phyloP scores from a whole-genome alignment of 2,329 filamentous ascomycete species.

The Pezicula radicicola region DNA sequence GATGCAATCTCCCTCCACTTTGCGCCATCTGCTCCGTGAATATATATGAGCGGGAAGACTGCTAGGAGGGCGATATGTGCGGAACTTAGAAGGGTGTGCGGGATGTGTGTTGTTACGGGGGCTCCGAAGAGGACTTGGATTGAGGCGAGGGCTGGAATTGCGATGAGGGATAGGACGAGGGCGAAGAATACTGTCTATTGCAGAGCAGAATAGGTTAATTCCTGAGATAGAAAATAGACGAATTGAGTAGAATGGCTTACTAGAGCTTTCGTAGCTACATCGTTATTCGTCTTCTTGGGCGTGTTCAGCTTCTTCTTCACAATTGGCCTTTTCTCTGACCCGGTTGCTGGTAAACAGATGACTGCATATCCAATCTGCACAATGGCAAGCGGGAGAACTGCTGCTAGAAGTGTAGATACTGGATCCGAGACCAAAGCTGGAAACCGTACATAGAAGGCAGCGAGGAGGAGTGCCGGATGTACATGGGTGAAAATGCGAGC shows the following conservation, averaged over 20 bases:
- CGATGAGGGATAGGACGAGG: slow-evolving; percentile 48
- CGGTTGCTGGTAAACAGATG: slow-evolving; percentile 62
- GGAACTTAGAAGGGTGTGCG: slow-evolving; percentile 76
- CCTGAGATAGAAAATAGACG: not conserved
- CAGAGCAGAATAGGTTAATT: not conserved
- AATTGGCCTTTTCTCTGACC: slow-evolving; percentile 34
- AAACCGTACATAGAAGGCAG: slow-evolving; percentile 63
- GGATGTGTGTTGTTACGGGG: slow-evolving; percentile 76
- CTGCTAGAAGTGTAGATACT: slow-evolving; percentile 55
- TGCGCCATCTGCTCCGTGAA: slow-evolving; percentile 70
- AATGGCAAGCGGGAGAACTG: slow-evolving; percentile 59
- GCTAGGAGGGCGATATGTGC: slow-evolving; percentile 78
- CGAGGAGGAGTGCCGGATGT: slow-evolving; percentile 66
- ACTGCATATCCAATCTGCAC: slow-evolving; percentile 64
- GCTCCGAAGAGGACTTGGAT: slow-evolving; percentile 84
- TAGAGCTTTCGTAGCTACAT: slow-evolving; percentile 16
- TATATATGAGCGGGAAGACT: slow-evolving; percentile 79
- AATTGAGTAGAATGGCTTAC: slow-evolving; percentile 2
- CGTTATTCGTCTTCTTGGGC: not conserved
- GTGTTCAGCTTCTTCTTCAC: slow-evolving; percentile 48
- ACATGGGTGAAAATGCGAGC: slow-evolving; percentile 58
- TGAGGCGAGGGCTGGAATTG: slow-evolving; percentile 49
- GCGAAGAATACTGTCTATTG: slow-evolving; percentile 67
- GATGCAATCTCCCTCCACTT: slow-evolving; percentile 72
- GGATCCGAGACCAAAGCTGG: slow-evolving; percentile 67